Evolutionary conservation across 441 rosid genomes (phyloP), one percentile per base, ranked within the genome.

Genomic region (Pelargonium citronellum): DNA sequence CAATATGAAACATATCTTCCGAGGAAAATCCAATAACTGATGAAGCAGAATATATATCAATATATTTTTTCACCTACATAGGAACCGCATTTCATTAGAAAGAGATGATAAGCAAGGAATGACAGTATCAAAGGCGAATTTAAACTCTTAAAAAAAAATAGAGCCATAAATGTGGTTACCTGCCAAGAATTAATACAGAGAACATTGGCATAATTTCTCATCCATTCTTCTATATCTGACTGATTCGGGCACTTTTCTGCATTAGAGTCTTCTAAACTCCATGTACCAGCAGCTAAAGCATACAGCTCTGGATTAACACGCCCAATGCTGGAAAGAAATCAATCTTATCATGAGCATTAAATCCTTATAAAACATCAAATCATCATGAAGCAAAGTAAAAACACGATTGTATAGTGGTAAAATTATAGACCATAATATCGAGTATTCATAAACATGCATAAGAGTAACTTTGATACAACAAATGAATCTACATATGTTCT

Each of bases 121-220:
- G 41, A 27, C 66, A 24, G 66, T 24, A 27, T 3, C 66, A 1
- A 27, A 24, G 66, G 41, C 22, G 66, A 62, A 24, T 62, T 62
- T 15, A 62, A 62, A 10, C 22, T 19, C 9, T 12, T 7, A 61
- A 0, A 6, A 60, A 12, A 8, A 30, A 19, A 7, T 7, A 64
- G 57, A 8, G 0, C 11, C 49, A 69, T 71, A 39, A 27, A 53
- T 68, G 20, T 20, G 22, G 70, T 30, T 87, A 94, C 99, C 96
- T 95, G 99, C 99, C 98, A 92, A 69, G 97, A 87, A 77, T 92
- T 95, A 67, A 86, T 78, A 74, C 96, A 92, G 37, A 95, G 90
- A 67, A 87, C 87, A 74, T 92, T 79, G 62, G 72, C 88, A 81
- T 87, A 95, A 78, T 82, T 83, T 63, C 73, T 72, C 79, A 91